Conservation (phyloP, 1,284 basidiomycete species). For the Austropuccinia psidii region DNA sequence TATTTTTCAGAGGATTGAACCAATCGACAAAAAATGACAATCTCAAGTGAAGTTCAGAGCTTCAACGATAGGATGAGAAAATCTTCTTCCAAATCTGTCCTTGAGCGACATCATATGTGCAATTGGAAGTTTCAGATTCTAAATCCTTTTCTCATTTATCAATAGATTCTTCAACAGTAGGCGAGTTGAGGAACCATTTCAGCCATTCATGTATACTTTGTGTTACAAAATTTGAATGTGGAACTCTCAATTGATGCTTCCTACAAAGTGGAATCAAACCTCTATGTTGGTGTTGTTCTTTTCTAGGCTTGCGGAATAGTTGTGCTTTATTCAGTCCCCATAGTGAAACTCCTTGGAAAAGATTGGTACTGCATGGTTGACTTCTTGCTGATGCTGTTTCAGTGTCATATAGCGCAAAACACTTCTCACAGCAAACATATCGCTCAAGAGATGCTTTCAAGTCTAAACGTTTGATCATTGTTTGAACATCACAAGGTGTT, state of each 20-base stretch:
- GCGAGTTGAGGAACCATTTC: not conserved
- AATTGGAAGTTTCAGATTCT: too few species aligned
- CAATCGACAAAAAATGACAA: constrained; percentile 21
- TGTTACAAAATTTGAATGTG: not conserved
- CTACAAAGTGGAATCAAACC: not conserved
- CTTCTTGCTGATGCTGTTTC: not conserved
- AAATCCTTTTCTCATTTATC: too few species aligned
- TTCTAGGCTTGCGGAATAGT: not conserved
- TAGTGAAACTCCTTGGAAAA: not conserved
- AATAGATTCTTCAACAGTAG: constrained; percentile 4
- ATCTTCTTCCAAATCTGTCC: not conserved
- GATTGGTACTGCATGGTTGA: not conserved
- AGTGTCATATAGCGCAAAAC: not conserved
- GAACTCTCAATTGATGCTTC: not conserved
- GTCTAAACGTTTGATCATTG: not conserved
- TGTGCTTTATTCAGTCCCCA: too few species aligned
- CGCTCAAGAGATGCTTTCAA: not conserved
- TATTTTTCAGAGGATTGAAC: constrained; percentile 12
- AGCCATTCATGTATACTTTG: constrained; percentile 1
- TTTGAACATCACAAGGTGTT: not conserved
- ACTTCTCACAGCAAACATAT: not conserved
- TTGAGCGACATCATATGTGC: not conserved
- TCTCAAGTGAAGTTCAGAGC: not conserved
- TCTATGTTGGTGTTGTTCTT: not conserved
- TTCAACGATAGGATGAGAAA: too few species aligned